phyloP scores from a whole-genome alignment of 768 basidiomycete genomes.

The Panellus pusillus region DNA sequence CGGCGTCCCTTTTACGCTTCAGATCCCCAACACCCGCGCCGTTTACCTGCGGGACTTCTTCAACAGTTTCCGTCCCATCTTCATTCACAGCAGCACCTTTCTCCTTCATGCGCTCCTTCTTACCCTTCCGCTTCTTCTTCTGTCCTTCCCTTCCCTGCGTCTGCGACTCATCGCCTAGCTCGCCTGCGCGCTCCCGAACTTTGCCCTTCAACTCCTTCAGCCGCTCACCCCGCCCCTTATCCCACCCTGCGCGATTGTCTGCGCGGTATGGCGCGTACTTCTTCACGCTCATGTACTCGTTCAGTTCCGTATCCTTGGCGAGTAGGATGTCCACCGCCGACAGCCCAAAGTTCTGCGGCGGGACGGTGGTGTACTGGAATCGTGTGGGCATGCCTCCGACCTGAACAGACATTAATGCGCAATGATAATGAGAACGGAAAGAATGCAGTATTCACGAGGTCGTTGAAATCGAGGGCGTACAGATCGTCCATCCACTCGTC shows the following conservation, averaged over 20 bases:
- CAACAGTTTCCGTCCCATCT: neutral
- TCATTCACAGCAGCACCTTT: constrained; percentile 1
- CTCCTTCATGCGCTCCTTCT: constrained; percentile 16
- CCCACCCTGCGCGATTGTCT: constrained; percentile 56
- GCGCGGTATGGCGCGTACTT: constrained; percentile 89
- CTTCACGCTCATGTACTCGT: constrained; percentile 86
- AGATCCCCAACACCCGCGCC: constrained; percentile 1
- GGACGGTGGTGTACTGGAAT: constrained; percentile 84
- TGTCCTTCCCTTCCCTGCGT: constrained; percentile 1
- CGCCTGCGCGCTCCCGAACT: constrained; percentile 45
- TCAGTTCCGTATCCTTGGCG: constrained; percentile 91
- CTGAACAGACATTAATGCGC: constrained; percentile 44
- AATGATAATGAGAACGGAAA: neutral
- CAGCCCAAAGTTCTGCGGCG: constrained; percentile 64
- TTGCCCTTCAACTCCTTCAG: constrained; percentile 72
- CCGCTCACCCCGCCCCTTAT: constrained; percentile 59
- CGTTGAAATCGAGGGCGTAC: constrained; percentile 91
- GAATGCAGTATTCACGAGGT: constrained; percentile 60
- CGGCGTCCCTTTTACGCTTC: constrained; percentile 19
- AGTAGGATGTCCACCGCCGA: constrained; percentile 84
- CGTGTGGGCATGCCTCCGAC: constrained; percentile 88
- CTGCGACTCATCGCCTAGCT: constrained; percentile 1
- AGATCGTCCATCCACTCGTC: constrained; percentile 92
- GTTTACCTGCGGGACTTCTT: neutral
- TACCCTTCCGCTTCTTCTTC: constrained; percentile 22